Base-by-base conservation (phyloP, 495 filamentous ascomycete genomes). In the Aspergillus sclerotioniger region DNA sequence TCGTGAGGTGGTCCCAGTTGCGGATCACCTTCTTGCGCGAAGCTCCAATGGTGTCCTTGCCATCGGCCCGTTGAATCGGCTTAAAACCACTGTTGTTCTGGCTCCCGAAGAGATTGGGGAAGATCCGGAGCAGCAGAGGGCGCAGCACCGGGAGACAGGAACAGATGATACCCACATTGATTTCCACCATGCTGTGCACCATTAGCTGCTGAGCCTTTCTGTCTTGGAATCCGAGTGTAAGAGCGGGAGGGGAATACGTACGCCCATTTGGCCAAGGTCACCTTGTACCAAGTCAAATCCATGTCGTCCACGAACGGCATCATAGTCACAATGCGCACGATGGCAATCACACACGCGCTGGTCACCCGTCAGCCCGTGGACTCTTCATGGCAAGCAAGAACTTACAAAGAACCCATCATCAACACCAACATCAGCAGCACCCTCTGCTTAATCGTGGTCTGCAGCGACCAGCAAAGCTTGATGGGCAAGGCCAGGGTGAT, bases 101-200 rank as follows among this genome's bases (percentile, higher is more conserved):
- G 41, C 16, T 53, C 41, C 50, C 45, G 41, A 59, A 53, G 49
- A 53, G 13, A 7, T 37, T 39, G 19, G 55, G 55, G 33, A 51
- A 50, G 28, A 25, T n/a, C 12, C 31, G 56, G 28, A 54, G 8
- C 1, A 59, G 21, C 37, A 59, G 49, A 8, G 56, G 56, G 3
- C 56, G 56, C 25, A 59, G 13, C 10, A 31, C 21, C 7, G 56
- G 56, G 1, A 59, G 56, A 16, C 50, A 53, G 28, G 56, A 37
- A 28, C 50, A 59, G 20, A 59, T 59, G 17, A 59, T 59, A 17
- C 56, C 56, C 37, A 59, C 56, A 19, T 59, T 59, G 49, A 59
- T 59, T 47, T 59, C 56, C 31, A 59, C 43, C 56, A 59, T 59
- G 10, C 56, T 59, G 32, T 3, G n/a, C 25, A 25, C 16, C 19